These are phyloP conservation scores for Batkoa obscura DNA, from an alignment of 371 early-diverging fungal species.

Conservation along the genomic window DNA sequence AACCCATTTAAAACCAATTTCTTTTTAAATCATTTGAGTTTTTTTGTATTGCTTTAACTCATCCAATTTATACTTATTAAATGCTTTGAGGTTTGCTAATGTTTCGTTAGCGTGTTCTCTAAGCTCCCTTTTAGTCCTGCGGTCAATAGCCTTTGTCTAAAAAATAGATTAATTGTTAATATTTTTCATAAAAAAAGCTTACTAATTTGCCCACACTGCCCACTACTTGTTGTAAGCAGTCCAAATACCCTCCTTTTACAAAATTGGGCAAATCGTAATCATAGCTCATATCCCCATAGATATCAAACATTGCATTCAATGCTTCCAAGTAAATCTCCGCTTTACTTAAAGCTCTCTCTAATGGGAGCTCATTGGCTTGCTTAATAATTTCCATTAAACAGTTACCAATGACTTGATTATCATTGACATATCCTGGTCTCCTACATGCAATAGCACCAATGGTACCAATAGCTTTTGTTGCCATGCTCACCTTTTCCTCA, in stretches of 20 bases:
- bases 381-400: conserved; percentile 27
- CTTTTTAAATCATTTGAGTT: background rate
- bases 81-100: conserved; percentile 53
- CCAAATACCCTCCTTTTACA: conserved; percentile 41
- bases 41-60: conserved; percentile 18
- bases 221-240: conserved; percentile 28
- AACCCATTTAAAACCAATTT: background rate
- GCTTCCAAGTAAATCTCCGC: conserved; percentile 46
- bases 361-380: conserved; percentile 2
- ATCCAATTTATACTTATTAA: conserved; percentile 62
- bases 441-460: conserved; percentile 49
- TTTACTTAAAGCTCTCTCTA: conserved; percentile 9
- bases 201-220: conserved; percentile 26
- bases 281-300: conserved; percentile 64
- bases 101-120: conserved; percentile 69
- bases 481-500: background rate
- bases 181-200: conserved; percentile 6
- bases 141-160: conserved; percentile 44
- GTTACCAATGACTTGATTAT: conserved; percentile 50
- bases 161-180: conserved; percentile 7
- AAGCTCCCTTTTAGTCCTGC: conserved; percentile 41
- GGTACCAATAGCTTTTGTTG: conserved; percentile 42
- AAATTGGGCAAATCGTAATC: conserved; percentile 70
- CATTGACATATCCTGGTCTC: conserved; percentile 44
- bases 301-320: conserved; percentile 67